Percentiles rank a stretch among this genome's conserved stretches.
Conservation (phyloP, 2,329 filamentous ascomycete genomes). For the Botrytis cinerea region DNA sequence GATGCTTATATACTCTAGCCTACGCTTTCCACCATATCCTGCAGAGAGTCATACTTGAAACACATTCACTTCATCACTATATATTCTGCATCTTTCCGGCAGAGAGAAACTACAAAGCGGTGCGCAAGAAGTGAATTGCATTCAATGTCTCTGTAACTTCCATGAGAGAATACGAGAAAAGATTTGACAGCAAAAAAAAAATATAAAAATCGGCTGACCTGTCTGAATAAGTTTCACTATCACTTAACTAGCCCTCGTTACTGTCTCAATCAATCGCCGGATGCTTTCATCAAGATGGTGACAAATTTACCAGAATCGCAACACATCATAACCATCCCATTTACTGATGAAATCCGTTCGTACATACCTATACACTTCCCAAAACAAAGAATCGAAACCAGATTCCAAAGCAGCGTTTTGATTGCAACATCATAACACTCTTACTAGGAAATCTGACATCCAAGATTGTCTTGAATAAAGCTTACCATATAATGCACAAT, state of each 20-base stretch:
- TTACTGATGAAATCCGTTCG: no score
- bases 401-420: no score
- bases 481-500: no score
- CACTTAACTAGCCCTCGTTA: not conserved
- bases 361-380: not conserved
- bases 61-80: no score
- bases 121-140: no score
- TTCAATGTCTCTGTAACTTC: no score
- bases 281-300: not conserved
- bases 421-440: no score
- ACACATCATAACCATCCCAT: not conserved
- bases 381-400: not conserved
- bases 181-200: not conserved
- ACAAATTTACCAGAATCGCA: not conserved
- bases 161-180: not conserved
- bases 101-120: not conserved
- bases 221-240: not conserved
- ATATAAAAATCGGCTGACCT: not conserved
- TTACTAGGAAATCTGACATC: accelerated
- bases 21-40: no score
- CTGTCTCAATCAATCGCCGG: accelerated
- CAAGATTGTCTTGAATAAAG: not conserved
- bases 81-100: no score
- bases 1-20: no score
- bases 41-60: no score